A percentile compares a stretch with the other conserved stretches of the same genome.
Evolutionary conservation across 2,329 filamentous ascomycete species (phyloP).

Genomic region (Trichophyton mentagrophytes): DNA sequence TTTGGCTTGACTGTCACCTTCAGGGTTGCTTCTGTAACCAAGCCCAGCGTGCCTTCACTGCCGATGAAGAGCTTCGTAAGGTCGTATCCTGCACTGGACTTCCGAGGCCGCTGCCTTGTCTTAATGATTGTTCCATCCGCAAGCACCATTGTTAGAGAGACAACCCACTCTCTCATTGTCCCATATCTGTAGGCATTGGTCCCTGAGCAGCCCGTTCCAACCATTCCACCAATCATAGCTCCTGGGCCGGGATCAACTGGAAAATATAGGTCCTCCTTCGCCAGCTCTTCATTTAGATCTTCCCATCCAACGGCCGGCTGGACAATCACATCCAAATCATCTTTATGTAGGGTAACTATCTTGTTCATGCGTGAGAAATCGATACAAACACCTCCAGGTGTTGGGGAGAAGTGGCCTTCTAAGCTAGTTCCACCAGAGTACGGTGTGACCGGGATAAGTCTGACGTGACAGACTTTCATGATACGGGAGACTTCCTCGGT

Average conservation of each 20-base stretch:
- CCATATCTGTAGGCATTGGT: constrained; percentile 89
- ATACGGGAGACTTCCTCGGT: constrained; percentile 77
- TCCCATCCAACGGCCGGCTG: constrained; percentile 83
- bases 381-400: constrained; percentile 68
- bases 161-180: constrained; percentile 90
- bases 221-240: constrained; percentile 73
- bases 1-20: constrained; percentile 74
- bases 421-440: constrained; percentile 82
- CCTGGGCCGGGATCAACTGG: constrained; percentile 83
- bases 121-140: constrained; percentile 84
- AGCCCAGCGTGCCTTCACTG: constrained; percentile 78
- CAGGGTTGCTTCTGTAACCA: constrained; percentile 81
- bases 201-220: constrained; percentile 45
- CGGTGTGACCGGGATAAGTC: constrained; percentile 71
- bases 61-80: constrained; percentile 81
- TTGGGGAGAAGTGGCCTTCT: constrained; percentile 79
- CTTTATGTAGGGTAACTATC: constrained; percentile 62
- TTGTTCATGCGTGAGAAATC: constrained; percentile 80
- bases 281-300: constrained; percentile 63
- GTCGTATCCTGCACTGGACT: constrained; percentile 85
- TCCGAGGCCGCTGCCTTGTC: constrained; percentile 74
- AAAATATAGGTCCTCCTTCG: constrained; percentile 68
- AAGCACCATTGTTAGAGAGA: constrained; percentile 73
- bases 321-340: constrained; percentile 62
- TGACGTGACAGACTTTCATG: constrained; percentile 74